Percentiles rank a stretch among this genome's conserved stretches.
phyloP scores from a whole-genome alignment of 1,139 yeast genomes.

The Hanseniaspora uvarum region DNA sequence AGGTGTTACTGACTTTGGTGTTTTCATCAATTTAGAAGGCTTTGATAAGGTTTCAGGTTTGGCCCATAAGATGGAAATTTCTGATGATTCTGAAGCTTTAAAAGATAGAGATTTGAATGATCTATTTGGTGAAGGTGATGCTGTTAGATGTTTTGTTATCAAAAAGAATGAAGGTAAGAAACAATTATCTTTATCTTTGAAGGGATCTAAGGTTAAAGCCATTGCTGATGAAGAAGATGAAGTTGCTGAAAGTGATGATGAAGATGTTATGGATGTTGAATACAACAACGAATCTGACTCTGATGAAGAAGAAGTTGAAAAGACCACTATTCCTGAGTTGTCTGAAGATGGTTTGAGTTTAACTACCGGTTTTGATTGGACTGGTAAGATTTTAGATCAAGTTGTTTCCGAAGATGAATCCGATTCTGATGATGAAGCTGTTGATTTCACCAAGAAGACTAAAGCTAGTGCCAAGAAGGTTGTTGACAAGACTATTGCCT shows the following conservation, averaged over 20 bases:
- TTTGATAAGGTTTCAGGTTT: constrained; percentile 70
- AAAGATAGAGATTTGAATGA: constrained; percentile 42
- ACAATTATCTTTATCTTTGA: constrained; percentile 80
- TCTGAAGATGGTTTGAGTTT: constrained; percentile 54
- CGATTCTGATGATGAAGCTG: constrained; percentile 35
- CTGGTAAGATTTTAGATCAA: constrained; percentile 77
- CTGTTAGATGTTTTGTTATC: constrained; percentile 74
- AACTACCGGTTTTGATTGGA: constrained; percentile 79
- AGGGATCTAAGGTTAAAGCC: constrained; percentile 72
- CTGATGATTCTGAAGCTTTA: constrained; percentile 42
- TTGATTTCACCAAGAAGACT: constrained; percentile 36
- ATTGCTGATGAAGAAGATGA: constrained; percentile 34
- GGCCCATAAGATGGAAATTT: constrained; percentile 77
- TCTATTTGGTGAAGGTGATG: constrained; percentile 77
- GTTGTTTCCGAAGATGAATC: constrained; percentile 47
- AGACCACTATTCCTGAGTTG: constrained; percentile 17
- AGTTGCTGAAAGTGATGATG: constrained; percentile 31
- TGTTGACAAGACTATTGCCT: constrained; percentile 77
- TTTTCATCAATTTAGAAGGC: constrained; percentile 70
- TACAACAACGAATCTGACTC: constrained; percentile 23
- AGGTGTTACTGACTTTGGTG: constrained; percentile 79
- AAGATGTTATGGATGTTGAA: constrained; percentile 24
- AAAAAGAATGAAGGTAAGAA: constrained; percentile 53
- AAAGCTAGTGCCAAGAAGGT: constrained; percentile 37
- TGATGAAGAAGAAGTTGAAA: constrained; percentile 23